Evolutionary conservation across 2,329 filamentous ascomycete species (phyloP), one percentile per base, ranked within the genome.

Genomic region (Teratosphaeria nubilosa): DNA sequence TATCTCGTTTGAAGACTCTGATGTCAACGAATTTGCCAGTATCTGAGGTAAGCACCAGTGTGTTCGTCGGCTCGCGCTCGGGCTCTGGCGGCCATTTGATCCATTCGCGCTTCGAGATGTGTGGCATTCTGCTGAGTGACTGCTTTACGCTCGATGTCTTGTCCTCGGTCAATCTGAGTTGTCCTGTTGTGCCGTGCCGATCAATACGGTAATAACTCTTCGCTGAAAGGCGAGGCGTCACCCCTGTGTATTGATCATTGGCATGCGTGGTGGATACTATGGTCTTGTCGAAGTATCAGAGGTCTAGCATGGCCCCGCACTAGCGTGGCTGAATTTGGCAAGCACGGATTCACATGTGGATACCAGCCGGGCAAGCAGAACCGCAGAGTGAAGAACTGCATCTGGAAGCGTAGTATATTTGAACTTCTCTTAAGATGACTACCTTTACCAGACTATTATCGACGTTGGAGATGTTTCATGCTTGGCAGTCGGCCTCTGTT

Each of bases 21-120:
- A 87, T 68, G 65, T 88, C 86, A 41, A 87, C 80, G 66, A 86
- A 88, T 41, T 75, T 78, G 31, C 74, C 74, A 27, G 69, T 68
- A 1, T 82, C 80, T 2, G 82, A 82, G 0, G 85, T 87, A 52
- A 88, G 73, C 13, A 88, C 86, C 3, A 86, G 67, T 0, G 85
- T 87, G 1, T 78, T 80, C 0, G 85, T 88, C 16, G 82, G 82
- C 69, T 88, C 85, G 55, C 71, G 72, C n/a, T 78, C 69, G 16
- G 72, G 66, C 0, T 75, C 76, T 1, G 80, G 79, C 2, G 80
- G 73, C 80, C 82, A 85, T 60, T 78, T 78, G 63, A 87, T 86
- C 62, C 78, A 82, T 54, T 80, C 74, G 52, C 85, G 79, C 55
- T 79, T 68, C 0, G 84, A 86, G 50, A 87, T 81, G 64, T 66